Conservation (phyloP, 1,139 yeast species). For the Pichia sp. region DNA sequence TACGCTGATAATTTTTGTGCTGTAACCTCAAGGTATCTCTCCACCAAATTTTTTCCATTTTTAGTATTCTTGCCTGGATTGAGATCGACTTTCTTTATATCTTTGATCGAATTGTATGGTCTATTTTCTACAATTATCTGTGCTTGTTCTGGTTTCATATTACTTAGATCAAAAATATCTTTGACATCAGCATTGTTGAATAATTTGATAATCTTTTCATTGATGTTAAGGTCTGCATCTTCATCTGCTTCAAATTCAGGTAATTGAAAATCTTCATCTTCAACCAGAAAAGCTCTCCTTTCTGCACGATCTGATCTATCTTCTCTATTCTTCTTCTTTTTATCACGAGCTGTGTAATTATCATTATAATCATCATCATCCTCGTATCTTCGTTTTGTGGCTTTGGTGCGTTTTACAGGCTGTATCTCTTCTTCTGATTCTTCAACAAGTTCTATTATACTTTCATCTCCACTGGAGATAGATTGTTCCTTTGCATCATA, state of each 20-base stretch:
- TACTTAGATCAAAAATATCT: conserved; percentile 76
- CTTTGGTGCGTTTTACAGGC: not conserved
- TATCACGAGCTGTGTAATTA: not conserved
- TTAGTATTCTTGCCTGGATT: conserved; percentile 22
- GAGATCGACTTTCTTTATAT: conserved; percentile 49
- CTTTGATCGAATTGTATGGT: conserved; percentile 55
- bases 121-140: conserved; percentile 52
- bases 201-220: conserved; percentile 63
- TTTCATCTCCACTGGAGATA: conserved; percentile 5
- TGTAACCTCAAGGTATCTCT: conserved; percentile 66
- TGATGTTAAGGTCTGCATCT: conserved; percentile 41
- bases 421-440: conserved; percentile 10
- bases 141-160: conserved; percentile 63
- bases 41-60: conserved; percentile 22
- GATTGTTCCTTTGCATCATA: conserved; percentile 9
- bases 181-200: conserved; percentile 68
- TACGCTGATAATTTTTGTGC: conserved; percentile 73
- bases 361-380: conserved; percentile 11
- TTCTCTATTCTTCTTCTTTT: conserved; percentile 1
- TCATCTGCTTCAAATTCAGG: conserved; percentile 42
- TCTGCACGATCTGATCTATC: conserved; percentile 6
- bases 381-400: conserved; percentile 4
- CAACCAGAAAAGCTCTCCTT: conserved; percentile 21
- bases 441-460: conserved; percentile 6
- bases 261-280: conserved; percentile 24